These are phyloP conservation scores for Perkinsus chesapeaki DNA, from an alignment of 169 alveolate genomes.

Conservation along the genomic window DNA sequence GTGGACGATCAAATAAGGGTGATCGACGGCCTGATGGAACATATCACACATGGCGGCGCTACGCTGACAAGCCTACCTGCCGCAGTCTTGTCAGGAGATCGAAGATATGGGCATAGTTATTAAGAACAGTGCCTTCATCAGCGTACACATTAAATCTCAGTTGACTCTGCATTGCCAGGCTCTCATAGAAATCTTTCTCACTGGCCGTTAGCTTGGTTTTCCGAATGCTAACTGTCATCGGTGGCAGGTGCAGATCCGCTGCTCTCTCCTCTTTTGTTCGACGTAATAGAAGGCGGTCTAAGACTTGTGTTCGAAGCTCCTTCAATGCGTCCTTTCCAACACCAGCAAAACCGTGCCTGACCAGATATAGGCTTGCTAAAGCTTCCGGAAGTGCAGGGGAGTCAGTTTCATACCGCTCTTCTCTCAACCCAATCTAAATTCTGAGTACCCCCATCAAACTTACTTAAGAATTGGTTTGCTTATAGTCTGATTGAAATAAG, in stretches of 20 bases:
- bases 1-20: conserved; percentile 72
- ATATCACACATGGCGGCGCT: not conserved
- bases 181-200: conserved; percentile 69
- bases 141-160: conserved; percentile 55
- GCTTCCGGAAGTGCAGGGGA: not conserved
- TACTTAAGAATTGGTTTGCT: conserved; percentile 64
- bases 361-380: not conserved
- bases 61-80: conserved; percentile 23
- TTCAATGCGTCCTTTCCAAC: conserved; percentile 26
- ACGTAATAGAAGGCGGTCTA: conserved; percentile 49
- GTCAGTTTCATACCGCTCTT: not conserved
- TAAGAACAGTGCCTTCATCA: conserved; percentile 65
- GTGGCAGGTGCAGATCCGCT: conserved; percentile 65
- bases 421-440: not conserved
- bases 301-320: conserved; percentile 29
- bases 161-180: conserved; percentile 63
- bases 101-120: conserved; percentile 80
- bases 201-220: conserved; percentile 56
- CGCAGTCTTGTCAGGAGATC: conserved; percentile 71
- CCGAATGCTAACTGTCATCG: conserved; percentile 56
- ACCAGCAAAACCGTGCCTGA: not conserved
- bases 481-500: conserved; percentile 66
- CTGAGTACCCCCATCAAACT: conserved; percentile 38
- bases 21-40: conserved; percentile 67
- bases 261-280: conserved; percentile 75